Evolutionary conservation across 371 early-diverging fungal genomes (phyloP), one percentile per base, ranked within the genome.

Genomic region (Mortierella sp.): DNA sequence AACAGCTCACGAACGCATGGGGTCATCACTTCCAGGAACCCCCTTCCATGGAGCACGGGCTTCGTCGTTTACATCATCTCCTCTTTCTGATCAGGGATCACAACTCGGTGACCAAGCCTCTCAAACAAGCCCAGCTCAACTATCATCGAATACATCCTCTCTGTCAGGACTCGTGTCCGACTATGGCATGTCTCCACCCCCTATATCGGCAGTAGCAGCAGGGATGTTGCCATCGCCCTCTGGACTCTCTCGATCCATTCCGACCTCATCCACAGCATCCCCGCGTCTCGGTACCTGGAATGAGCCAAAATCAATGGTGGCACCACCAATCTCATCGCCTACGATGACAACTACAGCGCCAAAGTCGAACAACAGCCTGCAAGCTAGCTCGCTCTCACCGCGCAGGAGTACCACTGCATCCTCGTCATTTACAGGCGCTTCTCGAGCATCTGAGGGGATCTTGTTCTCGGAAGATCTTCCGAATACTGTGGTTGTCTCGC

Each of bases 381-480:
- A 31, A 13, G 72, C 81, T 13, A 19, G 74, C 10, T 60, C 86
- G 13, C 73, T 77, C 19, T 74, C 75, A 31, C 73, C 79, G 57
- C 68, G 77, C 16, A 70, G 77, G 38, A 44, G 63, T 14, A 73
- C 60, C 5, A 55, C 26, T 24, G 54, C 24, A 13, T 42, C 38
- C 10, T 31, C 73, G 0, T 68, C 68, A 38, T 24, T 68, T 9
- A 24, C 68, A 8, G 45, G 60, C 38, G 11, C 47, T 52, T 13
- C 11, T 8, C 9, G 63, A 26, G 60, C 73, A 5, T 73, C 75
- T 14, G 74, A 72, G 2, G 44, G 73, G 16, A 57, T 52, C 8
- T 31, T 78, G 26, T 65, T 75, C 28, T 80, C 86, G 19, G 86
- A 82, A n/a, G 73, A 75, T n/a, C 70, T 86, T 5, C 80, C 83